A percentile compares a stretch with the other conserved stretches of the same genome.
These are phyloP conservation scores for Malus hybrid DNA, from an alignment of 331 rosid species.

Conservation along the genomic window DNA sequence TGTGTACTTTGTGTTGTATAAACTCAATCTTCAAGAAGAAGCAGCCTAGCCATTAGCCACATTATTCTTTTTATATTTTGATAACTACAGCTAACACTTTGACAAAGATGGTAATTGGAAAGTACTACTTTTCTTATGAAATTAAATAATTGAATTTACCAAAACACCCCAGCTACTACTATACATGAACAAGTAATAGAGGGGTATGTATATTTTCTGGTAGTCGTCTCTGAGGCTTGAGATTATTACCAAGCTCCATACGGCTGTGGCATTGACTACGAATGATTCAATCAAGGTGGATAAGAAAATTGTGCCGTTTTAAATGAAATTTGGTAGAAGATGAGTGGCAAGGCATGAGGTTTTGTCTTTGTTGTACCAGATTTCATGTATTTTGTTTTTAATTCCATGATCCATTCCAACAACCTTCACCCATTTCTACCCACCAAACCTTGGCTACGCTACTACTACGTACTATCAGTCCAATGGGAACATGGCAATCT, in stretches of 20 bases:
- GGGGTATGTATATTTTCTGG: neutral
- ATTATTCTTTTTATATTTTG: constrained; percentile 8
- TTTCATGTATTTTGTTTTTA: neutral
- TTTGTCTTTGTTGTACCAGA: constrained; percentile 18
- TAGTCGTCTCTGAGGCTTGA: neutral
- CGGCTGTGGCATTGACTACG: constrained; percentile 26
- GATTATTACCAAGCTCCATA: neutral
- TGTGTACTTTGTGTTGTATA: constrained; percentile 19
- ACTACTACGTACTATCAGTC: constrained; percentile 2
- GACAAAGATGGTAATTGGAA: constrained; percentile 37
- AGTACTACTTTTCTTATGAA: neutral
- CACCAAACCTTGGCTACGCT: constrained; percentile 33
- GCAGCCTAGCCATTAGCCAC: constrained; percentile 6
- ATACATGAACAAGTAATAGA: neutral
- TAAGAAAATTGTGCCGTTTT: neutral
- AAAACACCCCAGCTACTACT: neutral
- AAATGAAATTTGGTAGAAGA: neutral
- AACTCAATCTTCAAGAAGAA: constrained; percentile 38
- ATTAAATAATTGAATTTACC: neutral
- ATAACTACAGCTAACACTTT: constrained; percentile 57
- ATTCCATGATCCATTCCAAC: constrained; percentile 55
- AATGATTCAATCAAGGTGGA: constrained; percentile 17
- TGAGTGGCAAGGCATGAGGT: constrained; percentile 30
- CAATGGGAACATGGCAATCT: constrained; percentile 26
- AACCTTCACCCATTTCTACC: constrained; percentile 96